Conservation (phyloP, 2,329 filamentous ascomycete genomes). For the Fusarium nelsonii region DNA sequence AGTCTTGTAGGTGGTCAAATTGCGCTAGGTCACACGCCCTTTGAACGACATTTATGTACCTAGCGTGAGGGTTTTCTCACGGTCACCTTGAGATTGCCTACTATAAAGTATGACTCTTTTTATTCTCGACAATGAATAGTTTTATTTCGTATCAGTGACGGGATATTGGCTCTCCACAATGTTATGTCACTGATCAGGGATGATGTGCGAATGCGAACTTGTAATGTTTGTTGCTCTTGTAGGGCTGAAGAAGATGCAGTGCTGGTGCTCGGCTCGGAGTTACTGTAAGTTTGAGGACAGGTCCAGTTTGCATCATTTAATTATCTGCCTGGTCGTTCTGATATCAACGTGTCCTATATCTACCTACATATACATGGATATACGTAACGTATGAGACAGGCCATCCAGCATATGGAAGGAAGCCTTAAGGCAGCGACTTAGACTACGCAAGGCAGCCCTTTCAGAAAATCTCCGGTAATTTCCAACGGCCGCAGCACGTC, state of each 20-base stretch:
- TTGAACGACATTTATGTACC: slow-evolving; percentile 31
- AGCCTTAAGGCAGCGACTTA: slow-evolving; percentile 37
- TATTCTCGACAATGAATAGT: background rate
- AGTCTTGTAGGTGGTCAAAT: slow-evolving; percentile 19
- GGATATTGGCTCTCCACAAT: slow-evolving; percentile 13
- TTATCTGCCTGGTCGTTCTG: background rate
- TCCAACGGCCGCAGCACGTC: slow-evolving; percentile 2
- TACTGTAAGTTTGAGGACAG: background rate
- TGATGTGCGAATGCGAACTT: background rate
- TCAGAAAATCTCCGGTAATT: slow-evolving; percentile 13
- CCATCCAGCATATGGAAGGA: slow-evolving; percentile 32
- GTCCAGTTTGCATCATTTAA: background rate
- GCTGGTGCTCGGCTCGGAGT: slow-evolving; percentile 4
- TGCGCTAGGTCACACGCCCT: slow-evolving; percentile 31
- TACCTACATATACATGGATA: slow-evolving; percentile 1
- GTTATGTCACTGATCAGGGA: background rate
- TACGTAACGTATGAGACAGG: slow-evolving; percentile 15
- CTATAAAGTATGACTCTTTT: slow-evolving; percentile 8
- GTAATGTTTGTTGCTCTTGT: background rate
- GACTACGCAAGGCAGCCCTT: slow-evolving; percentile 29
- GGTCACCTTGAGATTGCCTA: slow-evolving; percentile 5
- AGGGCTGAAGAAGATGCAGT: slow-evolving; percentile 25
- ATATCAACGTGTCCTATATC: slow-evolving; percentile 19
- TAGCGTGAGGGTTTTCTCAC: slow-evolving; percentile 32
- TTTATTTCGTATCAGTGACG: slow-evolving; percentile 5